Conservation (phyloP, 2,329 filamentous ascomycete genomes). For the Dothistroma septosporum region DNA sequence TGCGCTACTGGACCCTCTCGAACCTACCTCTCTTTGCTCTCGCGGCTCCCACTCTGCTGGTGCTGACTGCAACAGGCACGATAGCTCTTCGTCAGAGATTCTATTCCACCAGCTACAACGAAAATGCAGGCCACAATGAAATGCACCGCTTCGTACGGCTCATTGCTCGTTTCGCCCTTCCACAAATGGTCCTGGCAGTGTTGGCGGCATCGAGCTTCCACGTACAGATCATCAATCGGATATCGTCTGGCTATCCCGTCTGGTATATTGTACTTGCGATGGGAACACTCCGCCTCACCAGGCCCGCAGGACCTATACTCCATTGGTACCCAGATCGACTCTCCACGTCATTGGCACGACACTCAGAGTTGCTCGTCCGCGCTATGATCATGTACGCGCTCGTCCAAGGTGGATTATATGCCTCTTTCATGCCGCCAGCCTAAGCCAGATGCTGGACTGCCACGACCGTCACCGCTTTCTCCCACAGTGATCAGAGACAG, state of each 20-base stretch:
- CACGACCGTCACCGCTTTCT: background rate
- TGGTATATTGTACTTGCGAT: conserved; percentile 81
- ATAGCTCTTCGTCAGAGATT: background rate
- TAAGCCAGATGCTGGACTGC: conserved; percentile 8
- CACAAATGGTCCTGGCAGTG: conserved; percentile 67
- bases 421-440: conserved; percentile 87
- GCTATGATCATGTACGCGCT: conserved; percentile 78
- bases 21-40: conserved; percentile 87
- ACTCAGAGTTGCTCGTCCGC: conserved; percentile 46
- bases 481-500: background rate
- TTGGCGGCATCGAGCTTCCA: conserved; percentile 78
- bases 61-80: conserved; percentile 59
- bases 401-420: conserved; percentile 79
- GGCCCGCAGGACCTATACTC: background rate
- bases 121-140: background rate
- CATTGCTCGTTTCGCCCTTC: conserved; percentile 60
- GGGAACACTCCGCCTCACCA: conserved; percentile 25
- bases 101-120: background rate
- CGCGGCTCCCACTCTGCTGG: conserved; percentile 68
- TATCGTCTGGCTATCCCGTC: conserved; percentile 81
- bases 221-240: conserved; percentile 86
- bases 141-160: conserved; percentile 15
- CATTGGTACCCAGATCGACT: background rate
- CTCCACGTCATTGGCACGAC: conserved; percentile 8
- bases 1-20: conserved; percentile 82